Evolutionary conservation across 2,329 filamentous ascomycete species (phyloP).

Genomic region (Neofusicoccum kwambonambiense): DNA sequence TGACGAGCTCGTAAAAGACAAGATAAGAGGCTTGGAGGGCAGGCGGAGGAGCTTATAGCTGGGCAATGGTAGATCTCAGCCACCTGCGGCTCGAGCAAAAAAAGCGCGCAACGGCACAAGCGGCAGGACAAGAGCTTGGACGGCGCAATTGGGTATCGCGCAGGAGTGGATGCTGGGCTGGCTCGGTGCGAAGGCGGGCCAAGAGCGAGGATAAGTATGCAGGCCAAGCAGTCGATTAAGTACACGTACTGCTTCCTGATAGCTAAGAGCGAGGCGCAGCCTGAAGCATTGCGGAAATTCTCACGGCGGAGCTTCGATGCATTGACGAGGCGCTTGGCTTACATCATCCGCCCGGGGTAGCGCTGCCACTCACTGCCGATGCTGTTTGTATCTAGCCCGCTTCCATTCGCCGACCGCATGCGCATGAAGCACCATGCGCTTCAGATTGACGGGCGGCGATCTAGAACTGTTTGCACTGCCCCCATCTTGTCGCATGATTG

Average conservation of each 20-base stretch:
- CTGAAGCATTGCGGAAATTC: neutral
- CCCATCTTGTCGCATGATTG: neutral
- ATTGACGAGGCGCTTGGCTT: conserved; percentile 6
- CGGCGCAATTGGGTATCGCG: neutral
- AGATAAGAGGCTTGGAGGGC: neutral
- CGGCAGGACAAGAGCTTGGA: neutral
- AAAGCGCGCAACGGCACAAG: neutral
- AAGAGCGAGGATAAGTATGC: neutral
- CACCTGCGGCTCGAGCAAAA: neutral
- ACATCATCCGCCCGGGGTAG: conserved; percentile 2
- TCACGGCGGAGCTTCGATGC: neutral
- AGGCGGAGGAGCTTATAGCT: neutral
- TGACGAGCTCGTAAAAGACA: neutral
- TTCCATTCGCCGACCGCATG: neutral
- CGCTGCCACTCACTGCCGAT: neutral
- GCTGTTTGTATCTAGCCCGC: neutral
- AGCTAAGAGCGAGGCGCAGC: neutral
- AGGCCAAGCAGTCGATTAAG: neutral
- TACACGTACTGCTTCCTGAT: neutral
- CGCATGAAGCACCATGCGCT: conserved; percentile 9
- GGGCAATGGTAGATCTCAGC: neutral
- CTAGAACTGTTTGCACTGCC: conserved; percentile 15
- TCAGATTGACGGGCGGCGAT: conserved; percentile 1
- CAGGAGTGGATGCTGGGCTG: neutral
- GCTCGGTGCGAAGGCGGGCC: neutral